A percentile compares a stretch with the other conserved stretches of the same genome.
phyloP scores from a whole-genome alignment of 2,329 filamentous ascomycete genomes.

The Rhynchosporium secalis region DNA sequence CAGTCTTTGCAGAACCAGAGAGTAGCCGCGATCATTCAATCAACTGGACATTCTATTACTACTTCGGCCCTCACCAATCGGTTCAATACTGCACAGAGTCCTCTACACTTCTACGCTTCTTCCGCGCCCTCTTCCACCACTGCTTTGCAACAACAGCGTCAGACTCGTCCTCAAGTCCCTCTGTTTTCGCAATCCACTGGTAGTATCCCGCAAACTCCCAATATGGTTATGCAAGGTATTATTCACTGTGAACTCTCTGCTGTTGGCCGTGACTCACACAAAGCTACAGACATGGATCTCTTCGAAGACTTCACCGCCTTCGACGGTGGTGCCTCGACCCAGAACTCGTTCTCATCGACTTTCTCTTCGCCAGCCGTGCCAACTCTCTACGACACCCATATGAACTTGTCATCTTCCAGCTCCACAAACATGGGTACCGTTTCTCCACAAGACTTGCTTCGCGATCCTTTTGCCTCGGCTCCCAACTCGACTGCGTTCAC shows the following conservation, averaged over 20 bases:
- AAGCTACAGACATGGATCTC: constrained; percentile 51
- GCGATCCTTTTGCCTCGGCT: constrained; percentile 69
- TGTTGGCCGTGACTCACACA: constrained; percentile 35
- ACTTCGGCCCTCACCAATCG: constrained; percentile 56
- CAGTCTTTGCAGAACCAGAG: constrained; percentile 56
- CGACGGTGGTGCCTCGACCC: constrained; percentile 42
- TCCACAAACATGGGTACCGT: constrained; percentile 67
- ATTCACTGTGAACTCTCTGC: constrained; percentile 22
- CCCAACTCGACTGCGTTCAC: constrained; percentile 83
- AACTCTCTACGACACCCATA: constrained; percentile 53
- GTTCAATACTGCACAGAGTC: constrained; percentile 56
- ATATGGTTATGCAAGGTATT: constrained; percentile 60
- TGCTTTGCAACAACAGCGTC: constrained; percentile 54
- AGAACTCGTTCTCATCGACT: constrained; percentile 34
- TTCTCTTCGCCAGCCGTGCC: constrained; percentile 41
- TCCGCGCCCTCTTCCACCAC: constrained; percentile 62
- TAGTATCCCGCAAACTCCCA: constrained; percentile 47
- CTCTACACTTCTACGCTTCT: constrained; percentile 65
- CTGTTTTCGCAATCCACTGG: constrained; percentile 64
- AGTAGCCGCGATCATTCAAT: constrained; percentile 59
- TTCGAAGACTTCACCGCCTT: constrained; percentile 60
- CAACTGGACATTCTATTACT: constrained; percentile 54
- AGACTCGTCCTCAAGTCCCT: constrained; percentile 67
- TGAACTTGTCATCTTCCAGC: constrained; percentile 42
- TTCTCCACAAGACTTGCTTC: constrained; percentile 78